Evolutionary conservation across 495 filamentous ascomycete species (phyloP), one percentile per base, ranked within the genome.

Genomic region (Lentithecium fluviatile): DNA sequence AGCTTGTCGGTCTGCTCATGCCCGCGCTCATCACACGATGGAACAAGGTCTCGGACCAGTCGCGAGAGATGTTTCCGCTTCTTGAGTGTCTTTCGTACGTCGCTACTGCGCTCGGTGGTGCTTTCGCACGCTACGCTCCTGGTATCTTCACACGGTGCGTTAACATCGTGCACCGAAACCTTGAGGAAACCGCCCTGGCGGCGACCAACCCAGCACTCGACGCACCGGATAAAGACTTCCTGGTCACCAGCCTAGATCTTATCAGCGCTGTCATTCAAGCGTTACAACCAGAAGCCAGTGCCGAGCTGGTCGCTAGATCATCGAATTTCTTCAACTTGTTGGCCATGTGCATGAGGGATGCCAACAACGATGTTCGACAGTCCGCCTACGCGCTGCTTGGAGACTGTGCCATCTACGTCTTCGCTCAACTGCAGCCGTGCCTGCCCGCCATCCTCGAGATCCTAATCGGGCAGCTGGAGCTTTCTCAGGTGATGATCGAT

Each of bases 61-160:
- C 94, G 1, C 82, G 91, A 48, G 95, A 99, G 74, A 79, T 97
- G 21, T 96, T 98, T 75, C 92, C 94, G 1, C 77, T 99, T 29
- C 81, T 97, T 34, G 94, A 97, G 73, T 97, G 95, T 65, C 79
- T 99, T 25, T 95, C 95, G 1, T 99, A 95, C 71, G 85, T 99
- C 24, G 88, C 92, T 43, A 89, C 88, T 52, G 92, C 94, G 2
- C 83, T 97, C 37, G 88, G 89, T 12, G 82, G 88, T 63, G 79
- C 82, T 0, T 97, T 99, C 70, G 78, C 89, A 10, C 90, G 86
- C 1, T 97, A 89, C 65, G 89, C 95, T 1, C 78, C 82, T 26
- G 87, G 88, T 4, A 88, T 97, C 45, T 97, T 96, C 75, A 75
- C 76, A 45, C 83, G 94, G 52, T 97, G 94, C 72, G 86, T 88